Conservation (phyloP, 805 yeast genomes). For the Saturnispora sekii region DNA sequence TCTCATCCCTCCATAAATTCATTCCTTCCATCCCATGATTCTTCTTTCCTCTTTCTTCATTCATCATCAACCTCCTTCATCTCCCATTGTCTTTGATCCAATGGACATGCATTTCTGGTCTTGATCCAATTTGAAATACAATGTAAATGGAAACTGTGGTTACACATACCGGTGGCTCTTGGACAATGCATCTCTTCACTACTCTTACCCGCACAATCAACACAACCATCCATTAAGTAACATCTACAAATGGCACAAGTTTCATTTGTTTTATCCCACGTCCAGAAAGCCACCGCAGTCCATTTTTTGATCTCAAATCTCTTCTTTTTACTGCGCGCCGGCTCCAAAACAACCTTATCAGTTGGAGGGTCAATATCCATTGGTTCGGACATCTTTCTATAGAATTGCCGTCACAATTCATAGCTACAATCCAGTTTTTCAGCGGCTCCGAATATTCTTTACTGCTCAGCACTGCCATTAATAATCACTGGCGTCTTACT, state of each 20-base stretch:
- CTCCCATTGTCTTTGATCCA: constrained; percentile 86
- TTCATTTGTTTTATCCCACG: constrained; percentile 76
- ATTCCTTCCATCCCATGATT: too few relatives aligned
- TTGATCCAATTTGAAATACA: constrained; percentile 94
- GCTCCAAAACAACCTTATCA: background rate
- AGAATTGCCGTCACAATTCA: background rate
- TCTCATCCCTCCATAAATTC: too few relatives aligned
- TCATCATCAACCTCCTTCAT: constrained; percentile 23
- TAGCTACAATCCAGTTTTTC: too few relatives aligned
- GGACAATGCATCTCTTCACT: constrained; percentile 49
- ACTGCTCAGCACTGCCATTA: too few relatives aligned
- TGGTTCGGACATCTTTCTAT: constrained; percentile 13
- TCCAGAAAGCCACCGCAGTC: constrained; percentile 99
- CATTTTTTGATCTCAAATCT: constrained; percentile 92
- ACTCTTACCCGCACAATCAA: constrained; percentile 69
- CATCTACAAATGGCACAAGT: constrained; percentile 97
- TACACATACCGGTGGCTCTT: constrained; percentile 96
- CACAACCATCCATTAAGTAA: constrained; percentile 96
- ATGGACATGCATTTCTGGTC: constrained; percentile 92
- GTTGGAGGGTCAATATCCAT: constrained; percentile 15
- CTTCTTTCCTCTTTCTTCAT: constrained; percentile 1
- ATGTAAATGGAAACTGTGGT: constrained; percentile 97
- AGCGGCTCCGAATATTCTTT: too few relatives aligned
- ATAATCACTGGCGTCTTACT: too few relatives aligned
- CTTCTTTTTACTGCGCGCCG: constrained; percentile 36